Conservation (phyloP, 495 filamentous ascomycete species). For the Penicillium odoratum region DNA sequence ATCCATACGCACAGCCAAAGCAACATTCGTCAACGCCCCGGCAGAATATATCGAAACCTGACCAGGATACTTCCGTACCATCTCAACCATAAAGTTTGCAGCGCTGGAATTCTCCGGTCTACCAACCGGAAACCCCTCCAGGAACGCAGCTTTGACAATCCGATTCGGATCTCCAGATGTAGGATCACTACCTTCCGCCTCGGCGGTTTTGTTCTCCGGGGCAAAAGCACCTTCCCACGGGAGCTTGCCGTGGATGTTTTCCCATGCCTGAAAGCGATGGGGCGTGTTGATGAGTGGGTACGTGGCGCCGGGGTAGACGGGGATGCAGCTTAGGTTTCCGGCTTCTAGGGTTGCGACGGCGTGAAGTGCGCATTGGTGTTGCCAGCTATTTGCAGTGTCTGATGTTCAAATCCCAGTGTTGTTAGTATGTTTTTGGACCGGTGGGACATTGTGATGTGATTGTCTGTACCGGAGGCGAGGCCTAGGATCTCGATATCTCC, state of each 20-base stretch:
- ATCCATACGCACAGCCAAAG: conserved; percentile 40
- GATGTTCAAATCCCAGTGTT: background rate
- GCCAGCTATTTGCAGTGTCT: conserved; percentile 38
- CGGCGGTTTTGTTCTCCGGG: conserved; percentile 28
- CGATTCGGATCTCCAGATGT: conserved; percentile 33
- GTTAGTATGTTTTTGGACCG: background rate
- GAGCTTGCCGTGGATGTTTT: conserved; percentile 34
- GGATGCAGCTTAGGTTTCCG: conserved; percentile 35
- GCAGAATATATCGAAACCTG: conserved; percentile 36
- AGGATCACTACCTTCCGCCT: conserved; percentile 31
- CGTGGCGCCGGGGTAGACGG: conserved; percentile 33
- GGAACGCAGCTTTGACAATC: conserved; percentile 34
- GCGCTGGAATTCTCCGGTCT: conserved; percentile 31
- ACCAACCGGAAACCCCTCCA: conserved; percentile 35
- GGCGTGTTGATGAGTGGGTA: conserved; percentile 37
- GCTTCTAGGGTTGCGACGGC: conserved; percentile 33
- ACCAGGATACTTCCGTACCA: conserved; percentile 39
- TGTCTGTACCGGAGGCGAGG: conserved; percentile 25
- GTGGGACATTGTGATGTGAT: background rate
- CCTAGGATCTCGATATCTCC: conserved; percentile 31
- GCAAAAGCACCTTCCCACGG: conserved; percentile 38
- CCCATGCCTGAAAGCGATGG: conserved; percentile 32
- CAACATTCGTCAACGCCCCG: conserved; percentile 44
- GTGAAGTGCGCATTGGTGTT: conserved; percentile 31
- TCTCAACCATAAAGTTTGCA: conserved; percentile 40